These are phyloP conservation scores for Marasmius tenuissimus DNA, from an alignment of 1,284 basidiomycete species.

Conservation along the genomic window DNA sequence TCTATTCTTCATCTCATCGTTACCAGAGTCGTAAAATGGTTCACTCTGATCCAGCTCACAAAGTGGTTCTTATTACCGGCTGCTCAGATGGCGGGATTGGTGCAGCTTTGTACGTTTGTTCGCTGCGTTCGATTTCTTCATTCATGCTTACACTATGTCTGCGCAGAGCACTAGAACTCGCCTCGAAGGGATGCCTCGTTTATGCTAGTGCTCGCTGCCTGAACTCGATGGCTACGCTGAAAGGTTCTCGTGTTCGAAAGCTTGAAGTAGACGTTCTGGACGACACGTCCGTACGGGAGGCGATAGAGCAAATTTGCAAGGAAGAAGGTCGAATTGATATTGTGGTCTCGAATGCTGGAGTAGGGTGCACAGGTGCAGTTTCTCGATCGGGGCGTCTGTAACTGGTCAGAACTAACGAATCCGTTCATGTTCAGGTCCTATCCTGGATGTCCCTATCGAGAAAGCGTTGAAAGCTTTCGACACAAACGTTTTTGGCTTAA, in stretches of 20 bases:
- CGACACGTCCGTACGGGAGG: constrained; percentile 15
- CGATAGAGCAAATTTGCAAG: constrained; percentile 15
- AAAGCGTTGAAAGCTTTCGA: constrained; percentile 11
- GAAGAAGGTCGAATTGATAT: constrained; percentile 19
- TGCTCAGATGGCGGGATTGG: constrained; percentile 46
- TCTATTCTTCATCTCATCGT: background rate
- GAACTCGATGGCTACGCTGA: constrained; percentile 10
- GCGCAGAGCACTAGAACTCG: constrained; percentile 6
- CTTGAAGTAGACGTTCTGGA: constrained; percentile 21
- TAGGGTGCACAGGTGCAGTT: constrained; percentile 13
- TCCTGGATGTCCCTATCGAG: constrained; percentile 16
- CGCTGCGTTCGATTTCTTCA: background rate
- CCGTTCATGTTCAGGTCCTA: constrained; percentile 7
- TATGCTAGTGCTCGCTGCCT: constrained; percentile 13
- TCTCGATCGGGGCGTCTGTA: background rate
- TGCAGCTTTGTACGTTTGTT: constrained; percentile 30
- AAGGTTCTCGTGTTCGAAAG: constrained; percentile 11
- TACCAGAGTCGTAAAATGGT: background rate
- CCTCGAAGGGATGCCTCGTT: constrained; percentile 10
- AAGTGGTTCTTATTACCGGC: constrained; percentile 42
- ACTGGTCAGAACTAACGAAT: background rate
- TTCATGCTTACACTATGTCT: too few species aligned
- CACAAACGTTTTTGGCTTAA: constrained; percentile 17
- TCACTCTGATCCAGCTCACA: background rate
- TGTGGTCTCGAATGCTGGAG: constrained; percentile 20